These are phyloP conservation scores for Pseudozyma flocculosa DNA, from an alignment of 1,284 basidiomycete genomes.

Conservation along the genomic window DNA sequence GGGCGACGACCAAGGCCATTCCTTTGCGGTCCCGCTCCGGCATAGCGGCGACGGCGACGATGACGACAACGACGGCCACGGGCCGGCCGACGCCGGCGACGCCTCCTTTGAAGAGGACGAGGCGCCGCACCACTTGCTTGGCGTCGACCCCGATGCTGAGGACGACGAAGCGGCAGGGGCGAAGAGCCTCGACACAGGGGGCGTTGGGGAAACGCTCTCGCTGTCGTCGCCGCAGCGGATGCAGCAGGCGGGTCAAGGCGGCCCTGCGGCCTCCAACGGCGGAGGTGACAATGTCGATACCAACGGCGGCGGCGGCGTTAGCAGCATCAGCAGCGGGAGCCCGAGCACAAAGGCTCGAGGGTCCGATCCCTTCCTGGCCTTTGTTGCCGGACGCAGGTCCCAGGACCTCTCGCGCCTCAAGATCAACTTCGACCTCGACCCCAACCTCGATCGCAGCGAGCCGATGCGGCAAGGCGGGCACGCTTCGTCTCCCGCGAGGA, in stretches of 20 bases:
- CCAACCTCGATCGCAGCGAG: constrained; percentile 3
- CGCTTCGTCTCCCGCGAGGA: too few species aligned
- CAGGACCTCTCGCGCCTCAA: constrained; percentile 15
- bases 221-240: constrained; percentile 33
- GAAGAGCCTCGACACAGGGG: too few species aligned
- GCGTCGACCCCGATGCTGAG: constrained; percentile 19
- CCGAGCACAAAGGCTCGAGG: too few species aligned
- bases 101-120: constrained; percentile 9
- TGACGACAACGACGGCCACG: too few species aligned
- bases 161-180: too few species aligned
- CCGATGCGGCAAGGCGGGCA: constrained; percentile 17
- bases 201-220: too few species aligned
- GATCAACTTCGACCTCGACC: not conserved
- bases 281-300: not conserved
- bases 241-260: too few species aligned
- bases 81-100: too few species aligned
- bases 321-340: not conserved
- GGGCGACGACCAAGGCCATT: too few species aligned
- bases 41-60: constrained; percentile 12
- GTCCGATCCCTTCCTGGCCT: constrained; percentile 40
- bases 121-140: constrained; percentile 36
- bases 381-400: constrained; percentile 34
- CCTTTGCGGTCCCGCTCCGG: too few species aligned
- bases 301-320: not conserved
- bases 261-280: too few species aligned